These are phyloP conservation scores for Pythium insidiosum DNA, from an alignment of 352 stramenopile genomes.

Conservation along the genomic window DNA sequence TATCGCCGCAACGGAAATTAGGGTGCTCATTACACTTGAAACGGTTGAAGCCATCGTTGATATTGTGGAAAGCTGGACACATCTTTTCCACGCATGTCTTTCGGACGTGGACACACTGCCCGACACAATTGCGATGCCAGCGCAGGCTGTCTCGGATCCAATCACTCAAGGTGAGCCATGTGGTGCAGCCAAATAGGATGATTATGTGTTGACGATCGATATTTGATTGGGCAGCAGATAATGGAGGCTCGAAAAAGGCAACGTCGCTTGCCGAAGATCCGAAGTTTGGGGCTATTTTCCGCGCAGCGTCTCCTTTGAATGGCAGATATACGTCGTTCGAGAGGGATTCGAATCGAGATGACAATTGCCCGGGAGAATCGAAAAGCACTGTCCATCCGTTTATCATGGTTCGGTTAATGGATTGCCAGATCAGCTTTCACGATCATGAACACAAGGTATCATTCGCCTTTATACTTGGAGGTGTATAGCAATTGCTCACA, in stretches of 20 bases:
- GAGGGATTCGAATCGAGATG: not conserved
- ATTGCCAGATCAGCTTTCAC: constrained; percentile 75
- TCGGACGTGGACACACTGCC: constrained; percentile 25
- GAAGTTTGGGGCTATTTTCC: constrained; percentile 57
- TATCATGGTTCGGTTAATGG: constrained; percentile 65
- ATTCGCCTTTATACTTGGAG: no score
- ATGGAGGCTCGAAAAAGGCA: constrained; percentile 43
- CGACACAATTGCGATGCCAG: not conserved
- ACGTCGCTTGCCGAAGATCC: constrained; percentile 65
- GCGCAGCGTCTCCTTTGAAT: constrained; percentile 12
- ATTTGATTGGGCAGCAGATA: no score
- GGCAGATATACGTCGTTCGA: constrained; percentile 11
- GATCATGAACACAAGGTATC: constrained; percentile 59
- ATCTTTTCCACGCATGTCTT: constrained; percentile 32
- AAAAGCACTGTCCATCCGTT: constrained; percentile 34
- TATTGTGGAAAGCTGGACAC: constrained; percentile 54
- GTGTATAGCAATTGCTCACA: no score
- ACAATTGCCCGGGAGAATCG: constrained; percentile 3
- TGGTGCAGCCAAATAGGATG: not conserved
- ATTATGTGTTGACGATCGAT: not conserved
- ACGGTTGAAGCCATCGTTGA: constrained; percentile 55
- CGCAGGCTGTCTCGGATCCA: no score
- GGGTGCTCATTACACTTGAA: constrained; percentile 48
- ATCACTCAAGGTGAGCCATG: constrained; percentile 2
- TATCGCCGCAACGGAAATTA: constrained; percentile 42